Base-by-base conservation (phyloP, 495 filamentous ascomycete species). In the Neurospora sp. region DNA sequence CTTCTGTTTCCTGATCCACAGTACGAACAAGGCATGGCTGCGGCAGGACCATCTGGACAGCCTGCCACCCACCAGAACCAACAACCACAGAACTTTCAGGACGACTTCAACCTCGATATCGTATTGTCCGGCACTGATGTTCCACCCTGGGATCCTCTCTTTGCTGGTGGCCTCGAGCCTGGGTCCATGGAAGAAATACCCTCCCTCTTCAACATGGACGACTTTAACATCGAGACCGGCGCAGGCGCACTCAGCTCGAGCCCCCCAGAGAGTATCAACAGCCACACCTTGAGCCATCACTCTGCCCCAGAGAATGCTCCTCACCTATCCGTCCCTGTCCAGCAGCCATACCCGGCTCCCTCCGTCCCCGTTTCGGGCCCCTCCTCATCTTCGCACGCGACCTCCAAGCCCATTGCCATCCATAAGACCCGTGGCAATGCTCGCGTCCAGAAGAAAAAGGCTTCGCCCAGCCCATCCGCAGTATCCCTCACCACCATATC, bases 401-500 rank as follows among this genome's bases (percentile, higher is more conserved):
- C 12, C 53, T 61, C 53, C 22, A 61, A 61, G 53, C 14, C 27
- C 22, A 35, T 31, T 35, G 53, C 53, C 22, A 61, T 61, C 6
- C 53, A 61, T 61, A 61, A 61, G 71, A 71, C 41, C 40, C 73
- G 39, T 27, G 69, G 48, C 31, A 71, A 74, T 71, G 61, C 74
- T 7, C 69, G 74, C 31, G 76, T 83, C 27, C 78, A 75, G 74
- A 84, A 81, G 77, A 83, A 78, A 73, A 82, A 79, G 73, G 65
- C 78, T 20, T 73, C 75, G 14, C 69, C 39, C 18, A 39, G 41
- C 41, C 71, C 38, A 10, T 71, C 69, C 2, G n/a, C 39, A 9
- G 40, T 39, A 8, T 39, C 59, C 69, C 12, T 65, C 59, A 9
- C 61, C 37, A 27, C 74, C 27, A 42, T 69, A n/a, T 70, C 75